Conservation (phyloP, 2,329 filamentous ascomycete species). For the Botrytis sinoallii region DNA sequence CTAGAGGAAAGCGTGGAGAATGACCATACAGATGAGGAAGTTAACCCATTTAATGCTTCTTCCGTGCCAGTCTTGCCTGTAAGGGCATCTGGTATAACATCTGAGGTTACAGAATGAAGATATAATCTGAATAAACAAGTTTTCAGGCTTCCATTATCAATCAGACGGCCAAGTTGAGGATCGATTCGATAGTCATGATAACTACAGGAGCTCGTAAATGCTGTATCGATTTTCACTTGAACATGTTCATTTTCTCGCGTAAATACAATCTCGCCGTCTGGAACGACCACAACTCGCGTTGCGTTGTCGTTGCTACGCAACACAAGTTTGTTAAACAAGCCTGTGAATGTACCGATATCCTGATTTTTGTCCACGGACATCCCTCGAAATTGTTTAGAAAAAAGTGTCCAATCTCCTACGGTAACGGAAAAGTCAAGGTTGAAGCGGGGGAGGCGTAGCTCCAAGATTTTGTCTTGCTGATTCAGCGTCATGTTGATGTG, state of each 20-base stretch:
- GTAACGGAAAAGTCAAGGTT: slow-evolving; percentile 47
- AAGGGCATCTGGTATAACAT: slow-evolving; percentile 40
- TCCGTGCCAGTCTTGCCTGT: slow-evolving; percentile 21
- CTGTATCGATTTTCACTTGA: slow-evolving; percentile 38
- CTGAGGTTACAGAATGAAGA: slow-evolving; percentile 54
- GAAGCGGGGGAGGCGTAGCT: slow-evolving; percentile 47
- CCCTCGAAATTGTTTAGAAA: slow-evolving; percentile 49
- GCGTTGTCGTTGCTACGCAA: slow-evolving; percentile 41
- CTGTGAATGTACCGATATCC: slow-evolving; percentile 46
- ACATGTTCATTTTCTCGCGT: slow-evolving; percentile 35
- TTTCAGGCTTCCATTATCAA: slow-evolving; percentile 48
- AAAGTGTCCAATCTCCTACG: slow-evolving; percentile 33
- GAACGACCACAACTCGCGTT: slow-evolving; percentile 39
- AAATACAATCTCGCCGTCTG: slow-evolving; percentile 21
- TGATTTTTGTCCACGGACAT: slow-evolving; percentile 50
- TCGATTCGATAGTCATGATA: slow-evolving; percentile 51
- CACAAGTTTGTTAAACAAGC: slow-evolving; percentile 50
- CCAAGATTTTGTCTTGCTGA: slow-evolving; percentile 27
- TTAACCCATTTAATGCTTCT: slow-evolving; percentile 46
- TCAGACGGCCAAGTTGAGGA: slow-evolving; percentile 46
- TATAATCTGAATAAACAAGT: slow-evolving; percentile 52
- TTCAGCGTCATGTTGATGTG: slow-evolving; percentile 41
- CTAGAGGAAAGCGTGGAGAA: slow-evolving; percentile 42
- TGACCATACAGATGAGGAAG: slow-evolving; percentile 49
- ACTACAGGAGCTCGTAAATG: slow-evolving; percentile 15